Evolutionary conservation across 805 yeast species (phyloP).

Genomic region (Starmerella sirachaensis): DNA sequence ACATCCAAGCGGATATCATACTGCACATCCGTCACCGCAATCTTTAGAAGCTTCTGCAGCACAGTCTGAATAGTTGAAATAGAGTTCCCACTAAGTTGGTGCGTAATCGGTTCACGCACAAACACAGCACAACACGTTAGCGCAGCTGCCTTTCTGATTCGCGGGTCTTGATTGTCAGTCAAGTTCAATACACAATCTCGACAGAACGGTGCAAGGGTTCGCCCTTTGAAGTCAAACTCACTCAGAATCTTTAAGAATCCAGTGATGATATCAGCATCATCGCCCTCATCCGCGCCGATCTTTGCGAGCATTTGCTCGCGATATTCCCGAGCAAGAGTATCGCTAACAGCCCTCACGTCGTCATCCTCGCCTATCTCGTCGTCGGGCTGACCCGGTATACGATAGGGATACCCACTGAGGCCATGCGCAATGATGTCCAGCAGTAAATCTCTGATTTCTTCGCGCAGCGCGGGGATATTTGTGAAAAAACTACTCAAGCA

Average conservation of each 20-base stretch:
- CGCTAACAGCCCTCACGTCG: constrained; percentile 13
- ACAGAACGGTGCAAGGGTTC: constrained; percentile 76
- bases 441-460: constrained; percentile 56
- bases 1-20: constrained; percentile 78
- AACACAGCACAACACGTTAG: constrained; percentile 69
- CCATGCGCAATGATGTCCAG: constrained; percentile 61
- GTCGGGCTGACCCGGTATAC: constrained; percentile 72
- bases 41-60: constrained; percentile 61
- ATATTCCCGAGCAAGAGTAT: constrained; percentile 51
- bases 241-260: constrained; percentile 72
- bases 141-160: constrained; percentile 75
- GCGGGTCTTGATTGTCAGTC: constrained; percentile 65
- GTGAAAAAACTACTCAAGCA: constrained; percentile 56
- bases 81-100: constrained; percentile 70
- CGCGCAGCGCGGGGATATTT: constrained; percentile 69
- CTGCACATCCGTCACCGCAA: constrained; percentile 79
- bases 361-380: constrained; percentile 12
- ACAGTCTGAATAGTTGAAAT: constrained; percentile 76
- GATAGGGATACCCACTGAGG: constrained; percentile 68
- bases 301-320: constrained; percentile 60
- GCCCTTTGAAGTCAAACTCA: constrained; percentile 59
- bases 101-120: constrained; percentile 68
- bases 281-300: constrained; percentile 48
- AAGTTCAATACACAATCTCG: constrained; percentile 73
- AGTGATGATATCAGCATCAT: constrained; percentile 44